Conservation (phyloP, 2,329 filamentous ascomycete genomes). For the Raffaelea arxii region DNA sequence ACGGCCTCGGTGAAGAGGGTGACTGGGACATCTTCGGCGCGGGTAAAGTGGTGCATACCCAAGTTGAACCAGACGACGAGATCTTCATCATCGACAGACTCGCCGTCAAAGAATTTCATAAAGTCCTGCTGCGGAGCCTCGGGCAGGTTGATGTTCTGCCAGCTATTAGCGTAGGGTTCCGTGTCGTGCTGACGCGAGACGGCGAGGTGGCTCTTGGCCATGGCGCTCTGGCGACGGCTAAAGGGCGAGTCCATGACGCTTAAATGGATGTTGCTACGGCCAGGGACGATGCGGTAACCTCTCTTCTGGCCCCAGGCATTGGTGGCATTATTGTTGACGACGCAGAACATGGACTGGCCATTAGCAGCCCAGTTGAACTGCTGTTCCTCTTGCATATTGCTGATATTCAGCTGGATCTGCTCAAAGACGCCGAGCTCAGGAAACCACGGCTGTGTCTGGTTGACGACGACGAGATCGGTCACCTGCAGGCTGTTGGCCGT, state of each 20-base stretch:
- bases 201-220: slow-evolving; percentile 24
- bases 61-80: slow-evolving; percentile 40
- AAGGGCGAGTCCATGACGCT: slow-evolving; percentile 24
- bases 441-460: slow-evolving; percentile 25
- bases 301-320: slow-evolving; percentile 31
- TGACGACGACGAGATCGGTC: slow-evolving; percentile 21
- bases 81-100: slow-evolving; percentile 29
- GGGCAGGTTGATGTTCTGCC: slow-evolving; percentile 22
- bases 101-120: slow-evolving; percentile 31
- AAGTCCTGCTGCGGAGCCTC: slow-evolving; percentile 31
- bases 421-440: slow-evolving; percentile 25
- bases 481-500: slow-evolving; percentile 24
- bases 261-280: slow-evolving; percentile 23
- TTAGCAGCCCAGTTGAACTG: slow-evolving; percentile 25
- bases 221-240: slow-evolving; percentile 7
- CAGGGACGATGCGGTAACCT: slow-evolving; percentile 32
- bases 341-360: slow-evolving; percentile 26
- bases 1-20: slow-evolving; percentile 23
- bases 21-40: slow-evolving; percentile 25
- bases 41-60: slow-evolving; percentile 40
- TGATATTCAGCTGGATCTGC: slow-evolving; percentile 20
- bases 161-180: slow-evolving; percentile 27
- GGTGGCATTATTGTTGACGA: slow-evolving; percentile 23
- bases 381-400: slow-evolving; percentile 17
- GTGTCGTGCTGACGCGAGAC: slow-evolving; percentile 34